Evolutionary conservation across 176 grass and related monocot species (phyloP).

Genomic region (Cocos nucifera): DNA sequence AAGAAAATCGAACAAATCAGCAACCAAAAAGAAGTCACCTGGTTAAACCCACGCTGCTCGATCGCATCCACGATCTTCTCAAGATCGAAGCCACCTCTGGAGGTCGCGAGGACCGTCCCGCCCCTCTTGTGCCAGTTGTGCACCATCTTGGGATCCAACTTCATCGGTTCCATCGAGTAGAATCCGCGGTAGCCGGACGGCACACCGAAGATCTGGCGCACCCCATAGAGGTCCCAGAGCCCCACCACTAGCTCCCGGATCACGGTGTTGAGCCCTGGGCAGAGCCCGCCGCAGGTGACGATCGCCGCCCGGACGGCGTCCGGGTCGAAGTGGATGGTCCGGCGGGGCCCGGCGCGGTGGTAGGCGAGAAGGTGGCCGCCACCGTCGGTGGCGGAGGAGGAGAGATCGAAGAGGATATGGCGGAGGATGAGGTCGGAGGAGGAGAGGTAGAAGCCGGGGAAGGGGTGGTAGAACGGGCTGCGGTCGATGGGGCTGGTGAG

Average conservation of each 20-base stretch:
- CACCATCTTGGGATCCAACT: constrained; percentile 39
- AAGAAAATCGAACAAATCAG: no score
- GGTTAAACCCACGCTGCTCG: constrained; percentile 55
- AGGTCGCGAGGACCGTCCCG: constrained; percentile 64
- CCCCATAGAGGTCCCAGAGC: constrained; percentile 65
- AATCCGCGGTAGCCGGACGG: constrained; percentile 73
- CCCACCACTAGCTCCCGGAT: constrained; percentile 82
- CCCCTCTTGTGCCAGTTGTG: constrained; percentile 85
- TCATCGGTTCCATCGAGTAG: constrained; percentile 50
- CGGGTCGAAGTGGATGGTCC: constrained; percentile 35
- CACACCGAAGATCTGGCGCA: constrained; percentile 62
- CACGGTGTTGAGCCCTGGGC: constrained; percentile 85
- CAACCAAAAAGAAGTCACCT: constrained; percentile 24
- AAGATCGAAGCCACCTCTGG: constrained; percentile 73
- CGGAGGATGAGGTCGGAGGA: constrained; percentile 56
- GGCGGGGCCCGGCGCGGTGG: constrained; percentile 64
- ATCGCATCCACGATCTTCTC: constrained; percentile 76
- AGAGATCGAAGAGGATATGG: constrained; percentile 61
- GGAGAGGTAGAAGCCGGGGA: constrained; percentile 69
- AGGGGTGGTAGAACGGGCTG: constrained; percentile 48
- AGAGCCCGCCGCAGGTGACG: constrained; percentile 89
- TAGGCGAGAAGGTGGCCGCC: constrained; percentile 38
- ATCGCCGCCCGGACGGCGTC: constrained; percentile 50
- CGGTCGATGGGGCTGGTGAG: constrained; percentile 53
- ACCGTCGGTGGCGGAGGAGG: constrained; percentile 8